These are phyloP conservation scores for Theobroma grandiflorum DNA, from an alignment of 441 rosid genomes.

Conservation along the genomic window DNA sequence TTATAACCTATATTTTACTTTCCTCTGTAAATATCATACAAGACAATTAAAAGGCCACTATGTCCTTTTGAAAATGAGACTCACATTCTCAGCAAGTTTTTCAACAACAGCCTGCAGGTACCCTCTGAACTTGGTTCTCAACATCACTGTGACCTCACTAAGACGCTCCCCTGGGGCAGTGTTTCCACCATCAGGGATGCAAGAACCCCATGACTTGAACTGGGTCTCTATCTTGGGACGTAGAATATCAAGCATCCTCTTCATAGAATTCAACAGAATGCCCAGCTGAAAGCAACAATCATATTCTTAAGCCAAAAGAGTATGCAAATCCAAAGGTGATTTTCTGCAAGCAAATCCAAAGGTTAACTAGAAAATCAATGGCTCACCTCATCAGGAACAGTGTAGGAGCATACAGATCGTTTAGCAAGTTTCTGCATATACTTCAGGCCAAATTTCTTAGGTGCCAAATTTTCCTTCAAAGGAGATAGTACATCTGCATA, in stretches of 20 bases:
- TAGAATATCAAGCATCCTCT: constrained; percentile 75
- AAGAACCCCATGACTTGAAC: constrained; percentile 79
- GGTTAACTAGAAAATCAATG: constrained; percentile 17
- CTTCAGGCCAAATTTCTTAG: constrained; percentile 91
- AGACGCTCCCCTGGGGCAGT: constrained; percentile 91
- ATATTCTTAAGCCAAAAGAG: constrained; percentile 32
- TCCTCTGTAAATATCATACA: background rate
- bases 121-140: constrained; percentile 89
- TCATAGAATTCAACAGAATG: constrained; percentile 70
- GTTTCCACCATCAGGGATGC: constrained; percentile 85
- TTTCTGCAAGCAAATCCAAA: constrained; percentile 1
- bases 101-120: constrained; percentile 94
- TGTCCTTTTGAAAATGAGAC: constrained; percentile 37
- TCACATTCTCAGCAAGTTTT: constrained; percentile 92
- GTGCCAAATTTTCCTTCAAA: constrained; percentile 86
- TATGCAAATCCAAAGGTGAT: constrained; percentile 16
- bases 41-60: constrained; percentile 2
- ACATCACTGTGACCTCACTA: constrained; percentile 94
- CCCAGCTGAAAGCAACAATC: constrained; percentile 55
- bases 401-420: constrained; percentile 77
- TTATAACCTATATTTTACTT: background rate
- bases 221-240: constrained; percentile 69
- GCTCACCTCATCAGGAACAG: constrained; percentile 90
- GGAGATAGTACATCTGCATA: constrained; percentile 92
- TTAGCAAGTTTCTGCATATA: constrained; percentile 92